phyloP scores from a whole-genome alignment of 345 rosid species.

The Salix brachista region DNA sequence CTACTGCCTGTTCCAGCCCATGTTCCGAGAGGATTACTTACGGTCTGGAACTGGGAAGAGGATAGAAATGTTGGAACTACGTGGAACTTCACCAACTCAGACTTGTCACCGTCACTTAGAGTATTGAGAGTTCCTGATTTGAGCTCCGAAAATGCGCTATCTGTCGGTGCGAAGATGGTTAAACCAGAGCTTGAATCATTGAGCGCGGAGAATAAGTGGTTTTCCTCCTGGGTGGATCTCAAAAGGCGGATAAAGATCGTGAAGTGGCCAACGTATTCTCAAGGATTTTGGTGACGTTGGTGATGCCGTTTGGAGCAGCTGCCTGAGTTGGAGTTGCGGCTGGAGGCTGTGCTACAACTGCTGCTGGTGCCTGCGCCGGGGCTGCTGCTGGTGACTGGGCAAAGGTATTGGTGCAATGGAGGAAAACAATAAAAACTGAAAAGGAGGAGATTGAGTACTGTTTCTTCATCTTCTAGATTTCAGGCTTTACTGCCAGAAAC shows the following conservation, averaged over 20 bases:
- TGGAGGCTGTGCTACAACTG: not conserved
- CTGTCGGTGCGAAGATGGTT: not conserved
- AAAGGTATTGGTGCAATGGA: not conserved
- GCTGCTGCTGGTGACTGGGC: not conserved
- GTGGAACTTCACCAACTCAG: not conserved
- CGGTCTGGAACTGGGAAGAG: not conserved
- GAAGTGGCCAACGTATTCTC: too few relatives aligned
- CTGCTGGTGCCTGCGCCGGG: not conserved
- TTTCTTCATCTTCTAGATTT: not conserved
- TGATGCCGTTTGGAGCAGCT: not conserved
- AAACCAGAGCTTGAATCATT: not conserved
- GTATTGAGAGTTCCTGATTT: not conserved
- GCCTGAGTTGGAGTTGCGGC: not conserved
- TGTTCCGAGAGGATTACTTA: not conserved
- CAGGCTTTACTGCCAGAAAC: too few relatives aligned
- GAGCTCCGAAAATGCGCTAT: not conserved
- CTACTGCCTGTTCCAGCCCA: not conserved
- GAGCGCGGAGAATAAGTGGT: not conserved
- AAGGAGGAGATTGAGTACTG: not conserved
- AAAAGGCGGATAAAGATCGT: too few relatives aligned
- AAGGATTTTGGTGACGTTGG: too few relatives aligned
- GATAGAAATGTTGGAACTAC: not conserved
- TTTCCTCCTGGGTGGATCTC: not conserved
- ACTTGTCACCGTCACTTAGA: not conserved
- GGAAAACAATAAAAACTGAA: not conserved